Base-by-base conservation (phyloP, 1,139 yeast species). In the Oligophagozyma castellii region DNA sequence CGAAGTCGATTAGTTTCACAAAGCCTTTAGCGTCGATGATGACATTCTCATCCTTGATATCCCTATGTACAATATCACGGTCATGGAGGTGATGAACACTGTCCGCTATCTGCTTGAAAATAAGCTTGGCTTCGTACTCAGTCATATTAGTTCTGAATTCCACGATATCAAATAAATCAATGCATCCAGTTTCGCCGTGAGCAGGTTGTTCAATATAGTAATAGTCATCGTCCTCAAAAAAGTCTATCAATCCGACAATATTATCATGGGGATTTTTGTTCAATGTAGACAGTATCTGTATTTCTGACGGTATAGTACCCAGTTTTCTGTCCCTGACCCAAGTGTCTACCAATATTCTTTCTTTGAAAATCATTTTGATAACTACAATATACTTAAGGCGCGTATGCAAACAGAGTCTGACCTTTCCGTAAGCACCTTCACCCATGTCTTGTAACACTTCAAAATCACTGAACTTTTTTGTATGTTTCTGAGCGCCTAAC, bases 371-470 rank as follows among this genome's bases (percentile, higher is more conserved):
- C 43, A 93, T 74, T 53, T 89, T 89, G 38, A 89, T 68, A 10
- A 86, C 84, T 22, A 84, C 74, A 36, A 65, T 69, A 47, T 80
- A 76, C 7, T 56, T 55, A 11, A 50, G 43, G 14, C 65, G 62
- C 27, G 67, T 69, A 45, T 78, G 80, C 46, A 68, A 69, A 6
- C 84, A 94, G 20, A 84, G 61, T 13, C 78, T 74, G 14, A 89
- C 98, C 46, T 81, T 80, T 11, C 96, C 96, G 47, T 86, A 89
- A 0, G 96, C 95, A 24, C 98, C 98, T 51, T 80, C 93, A 1
- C 98, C 98, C 73, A 89, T 70, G 37, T 75, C 72, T 48, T 79
- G 77, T 26, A 81, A 33, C 1, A 80, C 67, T 3, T 59, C 56
- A 45, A 81, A 89, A 48, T 84, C 94, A 1, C 65, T 51, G 38